These are phyloP conservation scores for Simplicillium aogashimaense DNA, from an alignment of 2,329 filamentous ascomycete genomes.

Conservation along the genomic window DNA sequence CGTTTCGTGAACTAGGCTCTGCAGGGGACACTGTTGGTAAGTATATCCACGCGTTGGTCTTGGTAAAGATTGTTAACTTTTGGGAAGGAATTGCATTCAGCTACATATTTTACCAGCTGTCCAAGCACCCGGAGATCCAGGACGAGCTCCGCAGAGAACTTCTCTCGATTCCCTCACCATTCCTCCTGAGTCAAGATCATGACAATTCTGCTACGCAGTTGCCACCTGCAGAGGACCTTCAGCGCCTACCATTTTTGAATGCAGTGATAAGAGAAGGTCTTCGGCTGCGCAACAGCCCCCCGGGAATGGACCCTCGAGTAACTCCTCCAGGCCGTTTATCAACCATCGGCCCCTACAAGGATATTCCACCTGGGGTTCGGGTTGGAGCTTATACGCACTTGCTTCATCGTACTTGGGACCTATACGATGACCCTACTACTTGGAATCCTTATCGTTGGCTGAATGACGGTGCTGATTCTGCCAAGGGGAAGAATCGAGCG, in stretches of 20 bases:
- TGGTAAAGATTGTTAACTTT: no score
- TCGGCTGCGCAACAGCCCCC: neutral
- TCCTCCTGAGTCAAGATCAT: no score
- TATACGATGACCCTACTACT: neutral
- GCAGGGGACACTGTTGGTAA: no score
- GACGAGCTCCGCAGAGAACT: neutral
- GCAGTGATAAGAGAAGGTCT: neutral
- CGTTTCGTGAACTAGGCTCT: no score
- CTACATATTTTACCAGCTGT: slow-evolving; percentile 1
- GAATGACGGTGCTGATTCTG: neutral
- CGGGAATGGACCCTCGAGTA: neutral
- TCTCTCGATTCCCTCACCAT: no score
- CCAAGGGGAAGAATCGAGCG: neutral
- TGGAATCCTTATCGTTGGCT: neutral
- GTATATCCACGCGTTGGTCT: no score
- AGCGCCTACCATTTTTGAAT: neutral
- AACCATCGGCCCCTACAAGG: neutral
- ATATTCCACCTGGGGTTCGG: neutral
- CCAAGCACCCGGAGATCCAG: neutral
- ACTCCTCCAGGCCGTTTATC: neutral
- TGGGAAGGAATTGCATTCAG: neutral
- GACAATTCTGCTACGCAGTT: no score
- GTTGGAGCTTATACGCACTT: neutral
- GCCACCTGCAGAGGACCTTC: neutral
- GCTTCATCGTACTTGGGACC: neutral